phyloP scores from a whole-genome alignment of 768 basidiomycete species.

The Kwoniella heveanensis region DNA sequence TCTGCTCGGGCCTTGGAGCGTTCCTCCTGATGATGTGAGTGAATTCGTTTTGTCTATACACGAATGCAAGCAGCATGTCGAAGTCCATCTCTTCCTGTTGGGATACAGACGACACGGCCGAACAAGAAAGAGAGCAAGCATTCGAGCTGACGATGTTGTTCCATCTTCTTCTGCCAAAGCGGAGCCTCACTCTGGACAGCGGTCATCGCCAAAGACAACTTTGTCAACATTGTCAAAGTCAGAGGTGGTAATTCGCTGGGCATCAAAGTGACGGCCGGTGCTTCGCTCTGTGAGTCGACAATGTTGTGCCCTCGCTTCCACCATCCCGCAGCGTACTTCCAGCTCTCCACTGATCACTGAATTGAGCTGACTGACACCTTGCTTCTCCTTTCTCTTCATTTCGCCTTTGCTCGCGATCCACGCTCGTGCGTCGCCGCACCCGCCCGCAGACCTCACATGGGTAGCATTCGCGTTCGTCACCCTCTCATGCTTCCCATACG shows the following conservation, averaged over 20 bases:
- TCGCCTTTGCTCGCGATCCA: too few relatives aligned
- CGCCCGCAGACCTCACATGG: constrained; percentile 55
- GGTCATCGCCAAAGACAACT: constrained; percentile 48
- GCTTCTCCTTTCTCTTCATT: background rate
- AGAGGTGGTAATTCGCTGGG: constrained; percentile 34
- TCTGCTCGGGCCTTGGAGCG: constrained; percentile 36
- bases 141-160: background rate
- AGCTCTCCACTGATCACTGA: too few relatives aligned
- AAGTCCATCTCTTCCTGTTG: too few relatives aligned
- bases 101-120: too few relatives aligned
- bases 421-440: too few relatives aligned
- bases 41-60: too few relatives aligned
- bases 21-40: constrained; percentile 48
- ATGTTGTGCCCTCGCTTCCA: too few relatives aligned
- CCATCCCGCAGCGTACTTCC: too few relatives aligned
- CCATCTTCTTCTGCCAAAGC: constrained; percentile 17
- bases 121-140: background rate
- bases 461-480: constrained; percentile 50
- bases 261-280: constrained; percentile 42
- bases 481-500: constrained; percentile 49
- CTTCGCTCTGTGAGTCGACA: constrained; percentile 47
- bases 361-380: background rate
- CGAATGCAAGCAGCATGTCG: too few relatives aligned
- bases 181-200: constrained; percentile 54
- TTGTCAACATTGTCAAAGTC: constrained; percentile 41